Percentiles rank a stretch among this genome's conserved stretches.
phyloP scores from a whole-genome alignment of 2,329 filamentous ascomycete genomes.

The Aspergillus pseudoviridinutans region DNA sequence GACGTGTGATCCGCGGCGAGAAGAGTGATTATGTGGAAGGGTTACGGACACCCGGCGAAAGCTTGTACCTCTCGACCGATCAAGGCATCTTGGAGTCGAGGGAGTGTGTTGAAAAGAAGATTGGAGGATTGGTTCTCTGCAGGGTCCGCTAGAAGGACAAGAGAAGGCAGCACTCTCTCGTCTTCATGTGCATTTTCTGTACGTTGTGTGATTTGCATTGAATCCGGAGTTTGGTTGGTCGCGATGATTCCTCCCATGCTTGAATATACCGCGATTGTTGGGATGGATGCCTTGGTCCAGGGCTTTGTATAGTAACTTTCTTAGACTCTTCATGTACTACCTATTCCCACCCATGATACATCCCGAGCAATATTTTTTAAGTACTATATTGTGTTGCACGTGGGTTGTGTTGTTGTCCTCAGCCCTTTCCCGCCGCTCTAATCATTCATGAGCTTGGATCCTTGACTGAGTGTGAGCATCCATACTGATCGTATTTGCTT shows the following conservation, averaged over 20 bases:
- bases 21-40: constrained; percentile 65
- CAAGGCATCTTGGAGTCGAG: constrained; percentile 73
- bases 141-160: constrained; percentile 46
- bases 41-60: constrained; percentile 72
- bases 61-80: constrained; percentile 74
- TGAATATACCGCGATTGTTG: constrained; percentile 27
- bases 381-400: no score
- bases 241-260: constrained; percentile 29
- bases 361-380: no score
- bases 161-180: constrained; percentile 8
- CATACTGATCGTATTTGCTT: no score
- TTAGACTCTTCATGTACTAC: constrained; percentile 19
- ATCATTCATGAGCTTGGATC: no score
- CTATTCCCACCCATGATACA: constrained; percentile 7
- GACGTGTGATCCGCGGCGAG: constrained; percentile 64
- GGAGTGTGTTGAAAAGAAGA: constrained; percentile 74
- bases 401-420: no score
- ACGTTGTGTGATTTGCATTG: constrained; percentile 30
- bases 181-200: constrained; percentile 12
- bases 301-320: constrained; percentile 35
- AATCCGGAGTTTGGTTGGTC: constrained; percentile 37
- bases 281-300: constrained; percentile 29
- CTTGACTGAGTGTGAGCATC: no score
- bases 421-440: no score
- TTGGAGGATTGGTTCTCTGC: constrained; percentile 77